Conservation (phyloP, 768 basidiomycete species). For the Arthromyces matolae region DNA sequence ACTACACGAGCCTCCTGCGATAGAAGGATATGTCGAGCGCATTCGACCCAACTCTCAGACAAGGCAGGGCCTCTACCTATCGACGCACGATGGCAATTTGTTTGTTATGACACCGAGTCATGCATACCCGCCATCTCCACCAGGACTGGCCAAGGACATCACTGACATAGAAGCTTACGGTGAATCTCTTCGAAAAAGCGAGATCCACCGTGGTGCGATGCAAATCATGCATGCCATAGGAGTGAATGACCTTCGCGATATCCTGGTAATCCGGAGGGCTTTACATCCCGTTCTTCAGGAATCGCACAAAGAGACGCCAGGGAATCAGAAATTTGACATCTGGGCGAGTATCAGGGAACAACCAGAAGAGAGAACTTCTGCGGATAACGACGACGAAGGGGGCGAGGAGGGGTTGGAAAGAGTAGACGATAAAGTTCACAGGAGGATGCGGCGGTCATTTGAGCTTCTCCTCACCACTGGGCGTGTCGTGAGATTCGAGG, state of each 20-base stretch:
- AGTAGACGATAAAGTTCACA: slow-evolving; percentile 37
- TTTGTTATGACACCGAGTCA: slow-evolving; percentile 51
- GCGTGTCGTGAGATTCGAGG: slow-evolving; percentile 74
- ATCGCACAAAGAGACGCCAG: slow-evolving; percentile 32
- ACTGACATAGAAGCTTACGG: slow-evolving; percentile 27
- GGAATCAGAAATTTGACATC: slow-evolving; percentile 27
- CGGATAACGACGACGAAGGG: slow-evolving; percentile 64
- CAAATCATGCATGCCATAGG: slow-evolving; percentile 67
- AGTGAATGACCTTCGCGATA: slow-evolving; percentile 67
- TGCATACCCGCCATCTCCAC: slow-evolving; percentile 69
- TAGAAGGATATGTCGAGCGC: slow-evolving; percentile 86
- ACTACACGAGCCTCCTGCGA: slow-evolving; percentile 69
- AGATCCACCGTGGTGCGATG: slow-evolving; percentile 57
- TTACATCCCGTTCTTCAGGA: slow-evolving; percentile 41
- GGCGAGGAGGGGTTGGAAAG: slow-evolving; percentile 52
- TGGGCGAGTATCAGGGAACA: slow-evolving; percentile 31
- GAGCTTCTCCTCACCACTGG: slow-evolving; percentile 73
- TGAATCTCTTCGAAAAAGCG: slow-evolving; percentile 41
- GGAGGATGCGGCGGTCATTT: slow-evolving; percentile 68
- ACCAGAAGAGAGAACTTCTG: slow-evolving; percentile 36
- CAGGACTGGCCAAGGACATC: slow-evolving; percentile 39
- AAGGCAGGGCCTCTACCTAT: slow-evolving; percentile 63
- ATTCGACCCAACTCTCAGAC: slow-evolving; percentile 55
- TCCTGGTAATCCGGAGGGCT: slow-evolving; percentile 62
- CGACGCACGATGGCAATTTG: slow-evolving; percentile 68